A percentile compares a stretch with the other conserved stretches of the same genome.
These are phyloP conservation scores for Glycine tomentella DNA, from an alignment of 306 rosid genomes.

Conservation along the genomic window DNA sequence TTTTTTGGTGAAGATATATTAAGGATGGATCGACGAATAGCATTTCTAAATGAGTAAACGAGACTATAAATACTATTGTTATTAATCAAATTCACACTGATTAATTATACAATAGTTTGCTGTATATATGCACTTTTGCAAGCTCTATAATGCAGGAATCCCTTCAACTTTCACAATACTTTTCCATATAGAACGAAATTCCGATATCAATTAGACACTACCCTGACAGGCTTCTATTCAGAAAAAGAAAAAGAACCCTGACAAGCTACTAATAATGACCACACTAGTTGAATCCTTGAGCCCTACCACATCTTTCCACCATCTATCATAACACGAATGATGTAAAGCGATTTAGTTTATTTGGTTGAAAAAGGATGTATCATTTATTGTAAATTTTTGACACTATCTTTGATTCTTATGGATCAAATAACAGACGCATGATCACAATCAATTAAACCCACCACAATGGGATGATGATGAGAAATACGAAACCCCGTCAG, in stretches of 20 bases:
- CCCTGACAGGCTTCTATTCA: background rate
- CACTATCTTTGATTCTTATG: too few species aligned
- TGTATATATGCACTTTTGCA: background rate
- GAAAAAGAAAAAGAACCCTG: background rate
- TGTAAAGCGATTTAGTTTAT: too few species aligned
- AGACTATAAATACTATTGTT: background rate
- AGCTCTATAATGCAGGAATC: background rate
- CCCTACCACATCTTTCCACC: constrained; percentile 38
- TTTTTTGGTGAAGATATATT: too few species aligned
- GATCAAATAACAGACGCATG: too few species aligned
- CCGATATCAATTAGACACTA: constrained; percentile 22
- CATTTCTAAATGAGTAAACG: too few species aligned
- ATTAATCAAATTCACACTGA: constrained; percentile 14
- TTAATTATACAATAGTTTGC: background rate
- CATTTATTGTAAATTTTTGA: too few species aligned
- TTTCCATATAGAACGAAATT: background rate
- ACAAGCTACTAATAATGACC: constrained; percentile 17
- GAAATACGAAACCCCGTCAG: constrained; percentile 35
- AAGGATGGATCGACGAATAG: too few species aligned
- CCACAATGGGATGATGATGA: background rate
- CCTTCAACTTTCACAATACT: background rate
- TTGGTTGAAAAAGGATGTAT: too few species aligned
- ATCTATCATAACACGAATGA: background rate
- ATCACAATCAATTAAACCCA: background rate
- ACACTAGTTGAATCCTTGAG: constrained; percentile 16